These are phyloP conservation scores for Apiosordaria backusii DNA, from an alignment of 495 filamentous ascomycete species.

Conservation along the genomic window DNA sequence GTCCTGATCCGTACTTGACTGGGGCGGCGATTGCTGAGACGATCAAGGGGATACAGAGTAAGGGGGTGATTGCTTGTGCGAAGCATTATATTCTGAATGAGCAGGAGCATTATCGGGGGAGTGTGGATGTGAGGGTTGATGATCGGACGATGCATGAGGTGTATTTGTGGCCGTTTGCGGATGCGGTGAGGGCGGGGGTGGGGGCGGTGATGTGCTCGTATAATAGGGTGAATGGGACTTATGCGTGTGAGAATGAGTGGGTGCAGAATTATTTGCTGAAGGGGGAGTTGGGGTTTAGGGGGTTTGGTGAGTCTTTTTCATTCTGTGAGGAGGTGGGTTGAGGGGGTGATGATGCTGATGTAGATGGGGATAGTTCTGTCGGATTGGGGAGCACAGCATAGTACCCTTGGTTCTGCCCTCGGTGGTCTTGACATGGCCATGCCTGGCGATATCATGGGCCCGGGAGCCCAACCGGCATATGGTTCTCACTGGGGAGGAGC, in stretches of 20 bases:
- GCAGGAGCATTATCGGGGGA: slow-evolving; percentile 40
- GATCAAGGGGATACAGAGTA: slow-evolving; percentile 53
- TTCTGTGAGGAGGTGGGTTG: background rate
- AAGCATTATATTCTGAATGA: slow-evolving; percentile 58
- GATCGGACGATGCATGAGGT: slow-evolving; percentile 65
- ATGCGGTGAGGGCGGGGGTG: slow-evolving; percentile 56
- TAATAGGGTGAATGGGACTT: slow-evolving; percentile 49
- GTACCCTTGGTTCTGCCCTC: slow-evolving; percentile 71
- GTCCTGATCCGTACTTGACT: slow-evolving; percentile 57
- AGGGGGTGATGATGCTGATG: background rate
- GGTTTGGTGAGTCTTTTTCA: slow-evolving; percentile 51
- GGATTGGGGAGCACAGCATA: slow-evolving; percentile 88
- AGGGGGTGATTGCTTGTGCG: slow-evolving; percentile 56
- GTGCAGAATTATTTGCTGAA: slow-evolving; percentile 50
- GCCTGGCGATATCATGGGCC: slow-evolving; percentile 66
- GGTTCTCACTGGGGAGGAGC: slow-evolving; percentile 65
- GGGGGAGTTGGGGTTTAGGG: slow-evolving; percentile 54
- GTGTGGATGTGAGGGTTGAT: slow-evolving; percentile 53
- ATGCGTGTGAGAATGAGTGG: slow-evolving; percentile 44
- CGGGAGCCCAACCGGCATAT: slow-evolving; percentile 39
- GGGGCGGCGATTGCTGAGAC: slow-evolving; percentile 54
- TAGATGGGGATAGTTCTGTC: slow-evolving; percentile 58
- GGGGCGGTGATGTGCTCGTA: slow-evolving; percentile 64
- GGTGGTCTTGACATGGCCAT: slow-evolving; percentile 91
- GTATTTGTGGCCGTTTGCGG: slow-evolving; percentile 70